Evolutionary conservation across 2,329 filamentous ascomycete genomes (phyloP), one percentile per base, ranked within the genome.

Genomic region (Pseudonectria foliicola): DNA sequence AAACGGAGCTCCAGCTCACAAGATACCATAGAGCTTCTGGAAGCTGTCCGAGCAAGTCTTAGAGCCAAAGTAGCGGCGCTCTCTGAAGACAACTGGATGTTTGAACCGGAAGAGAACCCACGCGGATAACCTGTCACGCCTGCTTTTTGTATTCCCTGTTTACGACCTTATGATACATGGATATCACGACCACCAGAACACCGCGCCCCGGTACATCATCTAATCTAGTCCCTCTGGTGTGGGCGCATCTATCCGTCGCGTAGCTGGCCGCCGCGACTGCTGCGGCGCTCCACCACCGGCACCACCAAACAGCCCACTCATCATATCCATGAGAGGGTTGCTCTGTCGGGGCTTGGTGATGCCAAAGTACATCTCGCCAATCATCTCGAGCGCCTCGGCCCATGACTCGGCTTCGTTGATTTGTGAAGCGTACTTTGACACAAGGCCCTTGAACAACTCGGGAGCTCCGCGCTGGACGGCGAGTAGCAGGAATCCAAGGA

Each of bases 251-350:
- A 68, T 49, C 41, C 62, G 53, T 39, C 66, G 63, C 24, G 66
- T 48, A n/a, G 63, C 61, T n/a, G 64, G 63, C 40, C 60, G 62
- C 27, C 53, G 48, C 37, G 50, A 57, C 39, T 53, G 57, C 41
- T 54, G 46, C 31, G 54, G 49, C n/a, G 48, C 54, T 24, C 55
- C 70, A n/a, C 72, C 49, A 12, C 46, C 70, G 16, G 71, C 75
- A 6, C 79, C 87, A 31, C 89, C 89, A 54, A 98, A 85, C 71
- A 98, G 77, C 43, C 80, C 89, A 31, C 88, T 89, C 85, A 98
- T 93, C 89, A 98, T 96, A 58, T 98, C 92, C 63, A 96, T 78
- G 60, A 98, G 68, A 3, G 89, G 89, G 60, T 96, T 96, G 45
- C 82, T 84, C 67, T 95, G 87, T 53, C 83, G 75, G 30, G 89